phyloP scores from a whole-genome alignment of 352 stramenopile genomes.

The Pythium phragmitis region DNA sequence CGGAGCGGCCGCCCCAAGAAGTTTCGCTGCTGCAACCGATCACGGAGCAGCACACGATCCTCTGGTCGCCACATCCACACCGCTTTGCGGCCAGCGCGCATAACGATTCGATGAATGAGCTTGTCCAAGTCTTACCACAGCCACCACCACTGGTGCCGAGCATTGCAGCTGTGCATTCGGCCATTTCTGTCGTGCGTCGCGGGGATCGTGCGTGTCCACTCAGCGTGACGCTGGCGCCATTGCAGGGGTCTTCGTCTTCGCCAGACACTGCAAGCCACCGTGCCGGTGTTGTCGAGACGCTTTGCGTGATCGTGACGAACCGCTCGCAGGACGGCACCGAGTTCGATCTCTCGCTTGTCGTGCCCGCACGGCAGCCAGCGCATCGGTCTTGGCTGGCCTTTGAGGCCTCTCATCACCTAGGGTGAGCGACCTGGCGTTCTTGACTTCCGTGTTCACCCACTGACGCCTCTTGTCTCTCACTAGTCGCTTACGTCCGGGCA shows the following conservation, averaged over 20 bases:
- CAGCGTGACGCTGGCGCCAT: conserved; percentile 39
- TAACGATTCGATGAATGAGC: not conserved
- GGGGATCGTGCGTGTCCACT: conserved; percentile 36
- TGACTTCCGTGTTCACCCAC: not conserved
- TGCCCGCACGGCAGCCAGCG: conserved; percentile 23
- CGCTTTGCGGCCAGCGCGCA: not conserved
- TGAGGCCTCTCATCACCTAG: conserved; percentile 64
- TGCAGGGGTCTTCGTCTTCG: conserved; percentile 12
- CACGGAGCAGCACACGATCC: conserved; percentile 66
- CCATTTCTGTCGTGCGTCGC: conserved; percentile 28
- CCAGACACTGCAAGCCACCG: not conserved
- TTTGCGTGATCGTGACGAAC: conserved; percentile 60
- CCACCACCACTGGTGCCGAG: conserved; percentile 6
- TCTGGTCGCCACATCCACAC: conserved; percentile 46
- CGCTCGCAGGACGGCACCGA: conserved; percentile 34
- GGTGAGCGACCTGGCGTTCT: conserved; percentile 30
- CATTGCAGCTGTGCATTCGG: not conserved
- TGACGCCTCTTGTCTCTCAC: conserved; percentile 28
- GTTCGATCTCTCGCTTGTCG: conserved; percentile 69
- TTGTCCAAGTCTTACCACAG: conserved; percentile 11
- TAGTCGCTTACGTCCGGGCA: conserved; percentile 35
- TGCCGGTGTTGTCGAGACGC: conserved; percentile 30
- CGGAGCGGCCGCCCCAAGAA: not conserved
- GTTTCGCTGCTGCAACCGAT: conserved; percentile 35
- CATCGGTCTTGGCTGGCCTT: conserved; percentile 45